A percentile compares a stretch with the other conserved stretches of the same genome.
These are phyloP conservation scores for Penicillium sp. DNA, from an alignment of 2,329 filamentous ascomycete species.

Conservation along the genomic window DNA sequence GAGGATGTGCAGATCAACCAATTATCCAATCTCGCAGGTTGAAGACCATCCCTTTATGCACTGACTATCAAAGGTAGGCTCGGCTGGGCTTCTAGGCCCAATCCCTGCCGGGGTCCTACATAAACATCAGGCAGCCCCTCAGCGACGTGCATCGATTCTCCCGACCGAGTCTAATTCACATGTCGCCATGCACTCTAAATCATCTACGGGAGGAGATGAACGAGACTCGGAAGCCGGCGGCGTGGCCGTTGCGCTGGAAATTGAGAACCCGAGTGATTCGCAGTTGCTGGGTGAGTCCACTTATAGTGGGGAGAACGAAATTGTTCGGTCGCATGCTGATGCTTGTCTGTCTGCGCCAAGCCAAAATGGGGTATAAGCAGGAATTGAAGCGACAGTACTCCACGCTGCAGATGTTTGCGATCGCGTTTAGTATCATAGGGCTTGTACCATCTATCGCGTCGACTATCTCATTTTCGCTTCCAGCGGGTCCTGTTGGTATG, in stretches of 20 bases:
- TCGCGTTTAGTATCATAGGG: slow-evolving; percentile 64
- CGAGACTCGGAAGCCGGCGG: not conserved
- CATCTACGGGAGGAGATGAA: not conserved
- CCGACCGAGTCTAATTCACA: not conserved
- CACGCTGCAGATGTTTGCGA: slow-evolving; percentile 65
- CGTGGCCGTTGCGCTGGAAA: slow-evolving; percentile 1
- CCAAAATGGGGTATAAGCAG: slow-evolving; percentile 58
- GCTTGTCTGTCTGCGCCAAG: slow-evolving; percentile 19
- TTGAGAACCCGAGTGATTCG: slow-evolving; percentile 29
- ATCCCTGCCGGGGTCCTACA: not conserved
- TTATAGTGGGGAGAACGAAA: not conserved
- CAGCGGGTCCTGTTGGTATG: slow-evolving; percentile 63
- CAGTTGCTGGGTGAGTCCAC: slow-evolving; percentile 30
- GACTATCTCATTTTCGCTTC: slow-evolving; percentile 62
- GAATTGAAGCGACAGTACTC: slow-evolving; percentile 66
- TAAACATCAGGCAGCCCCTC: not conserved
- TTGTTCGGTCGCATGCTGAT: slow-evolving; percentile 10
- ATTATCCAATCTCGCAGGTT: not conserved
- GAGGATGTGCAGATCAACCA: slow-evolving; percentile 4
- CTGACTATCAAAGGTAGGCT: not conserved
- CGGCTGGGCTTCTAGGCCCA: not conserved
- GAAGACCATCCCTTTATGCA: not conserved
- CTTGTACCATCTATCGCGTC: slow-evolving; percentile 64
- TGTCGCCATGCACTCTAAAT: not conserved
- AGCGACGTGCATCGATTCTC: not conserved